These are phyloP conservation scores for Chlamydomonas schloesseri DNA, from an alignment of 139 green algal genomes.

Conservation along the genomic window DNA sequence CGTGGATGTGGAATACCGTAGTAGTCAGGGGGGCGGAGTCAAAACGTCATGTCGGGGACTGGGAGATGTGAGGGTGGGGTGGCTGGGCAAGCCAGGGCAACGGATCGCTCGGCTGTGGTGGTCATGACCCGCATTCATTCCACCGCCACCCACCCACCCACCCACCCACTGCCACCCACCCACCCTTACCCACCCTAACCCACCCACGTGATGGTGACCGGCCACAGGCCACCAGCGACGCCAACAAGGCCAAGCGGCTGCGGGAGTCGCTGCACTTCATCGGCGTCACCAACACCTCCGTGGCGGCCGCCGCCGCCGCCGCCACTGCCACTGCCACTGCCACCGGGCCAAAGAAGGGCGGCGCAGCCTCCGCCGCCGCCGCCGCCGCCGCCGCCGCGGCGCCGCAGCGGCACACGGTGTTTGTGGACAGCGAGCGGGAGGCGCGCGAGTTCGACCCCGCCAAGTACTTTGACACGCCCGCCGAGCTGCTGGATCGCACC, in stretches of 20 bases:
- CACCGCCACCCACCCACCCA: too few relatives aligned
- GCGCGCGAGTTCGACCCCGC: constrained; percentile 79
- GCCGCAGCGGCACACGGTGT: constrained; percentile 51
- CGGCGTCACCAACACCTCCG: constrained; percentile 56
- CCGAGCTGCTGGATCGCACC: constrained; percentile 78
- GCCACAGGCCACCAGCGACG: constrained; percentile 71
- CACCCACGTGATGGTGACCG: too few relatives aligned
- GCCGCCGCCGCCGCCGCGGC: not conserved
- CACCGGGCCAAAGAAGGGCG: not conserved
- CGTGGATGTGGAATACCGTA: too few relatives aligned
- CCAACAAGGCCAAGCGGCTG: constrained; percentile 86
- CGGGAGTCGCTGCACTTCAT: constrained; percentile 88
- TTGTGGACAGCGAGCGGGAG: constrained; percentile 56
- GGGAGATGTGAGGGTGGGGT: too few relatives aligned
- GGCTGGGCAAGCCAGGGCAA: too few relatives aligned
- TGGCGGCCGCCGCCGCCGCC: not conserved
- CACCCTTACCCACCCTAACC: too few relatives aligned
- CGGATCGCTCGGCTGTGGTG: too few relatives aligned
- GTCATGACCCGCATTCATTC: too few relatives aligned
- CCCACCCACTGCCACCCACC: too few relatives aligned
- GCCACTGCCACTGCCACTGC: not conserved
- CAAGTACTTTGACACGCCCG: constrained; percentile 85
- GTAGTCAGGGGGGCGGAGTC: too few relatives aligned
- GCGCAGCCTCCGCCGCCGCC: not conserved
- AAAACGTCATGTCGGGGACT: too few relatives aligned